Base-by-base conservation (phyloP, 2,329 filamentous ascomycete species). In the Trichoderma cornu-damae region DNA sequence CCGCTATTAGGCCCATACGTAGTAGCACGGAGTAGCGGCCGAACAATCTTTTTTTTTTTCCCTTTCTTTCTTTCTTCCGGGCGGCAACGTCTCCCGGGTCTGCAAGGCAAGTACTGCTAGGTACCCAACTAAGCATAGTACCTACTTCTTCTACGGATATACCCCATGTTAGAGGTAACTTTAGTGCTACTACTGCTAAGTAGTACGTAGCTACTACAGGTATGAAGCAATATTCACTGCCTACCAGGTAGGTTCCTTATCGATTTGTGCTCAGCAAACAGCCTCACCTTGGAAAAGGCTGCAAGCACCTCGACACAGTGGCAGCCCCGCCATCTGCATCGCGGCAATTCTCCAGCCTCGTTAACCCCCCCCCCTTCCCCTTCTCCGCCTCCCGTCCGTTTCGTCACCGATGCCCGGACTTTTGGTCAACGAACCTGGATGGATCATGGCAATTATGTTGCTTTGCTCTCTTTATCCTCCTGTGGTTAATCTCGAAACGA, bases 281-380 rank as follows among this genome's bases (percentile, higher is more conserved):
- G n/a, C n/a, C n/a, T n/a, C n/a, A n/a, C n/a, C n/a, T n/a, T n/a
- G n/a, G n/a, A n/a, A 3, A 7, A 30, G 28, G 40, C 40, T 20
- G 40, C 20, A 43, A 22, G 40, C 40, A 9, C 28, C 28, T 30
- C 44, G 32, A 28, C 43, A 20, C n/a, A 22, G 28, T 20, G 30
- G 44, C 44, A 35, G 30, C 44, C 44, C 44, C 44, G 30, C 44
- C 30, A 24, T 48, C 44, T 35, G 30, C 44, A 48, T 48, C 30
- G 34, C 18, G 30, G 49, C 37, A 20, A n/a, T n/a, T 28, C n/a
- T 18, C 34, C 32, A 44, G 28, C 30, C 40, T 55, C 52, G 18
- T 32, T n/a, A n/a, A n/a, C n/a, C 28, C 43, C 52, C 52, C 49
- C 52, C 52, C 42, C 52, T 30, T 20, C 34, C 16, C 7, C 16